Evolutionary conservation across 495 filamentous ascomycete species (phyloP).

Genomic region (Tuber melanosporum): DNA sequence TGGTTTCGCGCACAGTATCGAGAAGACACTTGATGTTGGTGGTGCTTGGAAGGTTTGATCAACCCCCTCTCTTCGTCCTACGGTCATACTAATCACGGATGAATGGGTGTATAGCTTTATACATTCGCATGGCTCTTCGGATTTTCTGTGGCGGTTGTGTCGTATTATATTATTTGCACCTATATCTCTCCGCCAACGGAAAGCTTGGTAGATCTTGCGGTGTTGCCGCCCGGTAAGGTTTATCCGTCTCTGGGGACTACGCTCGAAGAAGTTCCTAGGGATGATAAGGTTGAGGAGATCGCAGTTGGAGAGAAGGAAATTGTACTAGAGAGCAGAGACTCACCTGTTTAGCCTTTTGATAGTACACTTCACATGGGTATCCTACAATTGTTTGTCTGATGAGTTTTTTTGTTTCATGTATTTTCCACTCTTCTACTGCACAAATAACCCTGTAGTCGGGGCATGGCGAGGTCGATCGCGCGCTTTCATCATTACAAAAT

Average conservation of each 20-base stretch:
- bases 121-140: slow-evolving; percentile 45
- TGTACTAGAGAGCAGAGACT: slow-evolving; percentile 19
- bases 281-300: slow-evolving; percentile 15
- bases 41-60: slow-evolving; percentile 42
- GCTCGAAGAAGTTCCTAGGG: neutral
- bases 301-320: slow-evolving; percentile 24
- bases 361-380: neutral
- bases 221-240: slow-evolving; percentile 44
- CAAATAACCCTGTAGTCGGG: neutral
- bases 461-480: neutral
- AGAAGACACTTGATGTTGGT: slow-evolving; percentile 42
- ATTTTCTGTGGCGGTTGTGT: slow-evolving; percentile 41
- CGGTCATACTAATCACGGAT: slow-evolving; percentile 1
- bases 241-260: slow-evolving; percentile 24
- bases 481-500: neutral
- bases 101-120: slow-evolving; percentile 32
- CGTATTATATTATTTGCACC: slow-evolving; percentile 44
- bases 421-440: neutral
- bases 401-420: neutral
- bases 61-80: neutral
- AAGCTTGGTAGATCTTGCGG: slow-evolving; percentile 44
- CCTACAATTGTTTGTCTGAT: neutral
- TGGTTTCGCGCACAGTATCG: slow-evolving; percentile 43
- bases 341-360: neutral
- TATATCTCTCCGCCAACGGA: slow-evolving; percentile 44